Evolutionary conservation across 768 basidiomycete genomes (phyloP), one percentile per base, ranked within the genome.

Genomic region (Pleurotus sapidus): DNA sequence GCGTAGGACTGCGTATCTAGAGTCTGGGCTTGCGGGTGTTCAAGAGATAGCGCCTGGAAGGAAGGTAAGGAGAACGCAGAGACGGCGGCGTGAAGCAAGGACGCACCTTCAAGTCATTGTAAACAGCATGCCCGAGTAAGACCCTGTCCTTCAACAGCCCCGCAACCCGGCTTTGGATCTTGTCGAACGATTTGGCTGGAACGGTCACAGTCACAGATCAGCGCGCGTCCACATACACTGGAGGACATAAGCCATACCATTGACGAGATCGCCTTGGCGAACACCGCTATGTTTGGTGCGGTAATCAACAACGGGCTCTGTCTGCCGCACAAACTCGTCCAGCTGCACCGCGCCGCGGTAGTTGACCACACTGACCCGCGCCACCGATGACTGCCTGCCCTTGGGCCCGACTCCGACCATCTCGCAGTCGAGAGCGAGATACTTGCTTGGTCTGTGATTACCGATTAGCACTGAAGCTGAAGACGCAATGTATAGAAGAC

Each of bases 351-450:
- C 84, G 0, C 96, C 96, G 58, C 91, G 76, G 67, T 85, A 96
- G 70, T 98, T 96, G 57, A 98, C 93, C 37, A 97, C 67, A 49
- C 89, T 91, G 61, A 96, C 91, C 34, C 95, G 86, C 1, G 94
- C 95, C 12, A 97, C 79, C 0, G 89, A 87, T 0, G 91, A 93
- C 67, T 95, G 92, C 3, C 70, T 70, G 18, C 92, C 93, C 20
- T 87, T 79, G 17, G 84, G 78, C 0, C 94, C 94, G n/a, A 96
- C 82, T 3, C 95, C 95, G 9, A 98, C 95, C 94, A 98, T 97
- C 72, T 98, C 96, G 65, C 96, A 98, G 71, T 99, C 96, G 25
- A 99, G 75, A 0, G 93, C 86, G 42, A 97, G 73, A 61, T 89
- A 89, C 65, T 82, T 87, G 49, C 89, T 88, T 3, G 84, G 83